Percentiles rank a stretch among this genome's conserved stretches.
Conservation (phyloP, 768 basidiomycete species). For the Pleurotus platypus region DNA sequence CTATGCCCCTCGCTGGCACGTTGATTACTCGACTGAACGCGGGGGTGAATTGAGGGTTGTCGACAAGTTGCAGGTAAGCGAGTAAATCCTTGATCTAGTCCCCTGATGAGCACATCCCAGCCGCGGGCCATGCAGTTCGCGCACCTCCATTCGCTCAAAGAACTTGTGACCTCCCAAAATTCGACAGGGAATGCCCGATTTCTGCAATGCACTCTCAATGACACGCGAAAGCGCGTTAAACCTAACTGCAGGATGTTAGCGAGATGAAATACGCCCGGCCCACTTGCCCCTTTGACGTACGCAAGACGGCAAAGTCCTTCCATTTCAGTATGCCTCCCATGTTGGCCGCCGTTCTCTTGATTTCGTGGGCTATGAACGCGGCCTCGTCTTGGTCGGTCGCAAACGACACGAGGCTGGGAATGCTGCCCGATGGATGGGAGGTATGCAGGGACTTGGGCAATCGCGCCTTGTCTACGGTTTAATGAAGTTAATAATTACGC, state of each 20-base stretch:
- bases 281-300: conserved; percentile 35
- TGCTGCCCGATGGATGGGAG: conserved; percentile 57
- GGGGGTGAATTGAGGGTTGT: conserved; percentile 65
- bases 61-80: conserved; percentile 78
- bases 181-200: conserved; percentile 71
- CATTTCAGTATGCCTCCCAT: conserved; percentile 69
- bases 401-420: conserved; percentile 55
- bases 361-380: conserved; percentile 68
- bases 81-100: conserved; percentile 74
- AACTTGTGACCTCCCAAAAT: conserved; percentile 82
- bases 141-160: conserved; percentile 79
- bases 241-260: conserved; percentile 48
- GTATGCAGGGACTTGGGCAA: conserved; percentile 73
- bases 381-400: conserved; percentile 62
- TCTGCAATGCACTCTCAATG: conserved; percentile 74
- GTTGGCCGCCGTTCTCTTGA: conserved; percentile 71
- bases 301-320: conserved; percentile 81
- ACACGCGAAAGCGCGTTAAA: conserved; percentile 76
- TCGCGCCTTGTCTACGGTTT: conserved; percentile 59
- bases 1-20: conserved; percentile 67
- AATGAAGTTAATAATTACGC: neutral
- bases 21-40: conserved; percentile 75
- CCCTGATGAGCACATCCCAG: too few relatives aligned
- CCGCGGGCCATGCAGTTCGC: conserved; percentile 8
- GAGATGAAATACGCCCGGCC: neutral